Percentiles rank a stretch among this genome's conserved stretches.
Evolutionary conservation across 2,329 filamentous ascomycete genomes (phyloP).

Genomic region (Aspergillus fijiensis): DNA sequence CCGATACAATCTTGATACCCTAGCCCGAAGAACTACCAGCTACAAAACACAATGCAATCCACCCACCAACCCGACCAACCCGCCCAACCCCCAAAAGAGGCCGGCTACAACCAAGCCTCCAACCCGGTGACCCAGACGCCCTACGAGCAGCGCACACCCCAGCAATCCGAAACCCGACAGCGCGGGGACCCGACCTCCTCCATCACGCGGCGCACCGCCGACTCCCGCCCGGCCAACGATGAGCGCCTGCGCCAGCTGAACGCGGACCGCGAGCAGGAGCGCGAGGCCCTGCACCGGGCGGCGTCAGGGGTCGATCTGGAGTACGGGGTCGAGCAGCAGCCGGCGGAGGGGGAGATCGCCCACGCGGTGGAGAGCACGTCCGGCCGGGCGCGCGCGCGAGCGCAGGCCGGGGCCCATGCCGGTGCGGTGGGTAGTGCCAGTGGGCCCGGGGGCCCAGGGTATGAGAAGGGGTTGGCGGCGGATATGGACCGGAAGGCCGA

Average conservation of each 20-base stretch:
- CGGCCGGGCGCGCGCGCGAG: conserved; percentile 19
- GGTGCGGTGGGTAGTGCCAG: conserved; percentile 33
- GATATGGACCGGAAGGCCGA: conserved; percentile 36
- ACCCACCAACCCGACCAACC: conserved; percentile 17
- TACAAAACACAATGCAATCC: conserved; percentile 22
- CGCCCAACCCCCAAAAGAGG: conserved; percentile 37
- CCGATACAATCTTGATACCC: no score
- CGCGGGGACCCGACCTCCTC: conserved; percentile 26
- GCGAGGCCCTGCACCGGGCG: conserved; percentile 17
- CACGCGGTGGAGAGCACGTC: conserved; percentile 29
- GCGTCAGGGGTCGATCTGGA: conserved; percentile 31
- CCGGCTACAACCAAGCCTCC: conserved; percentile 31
- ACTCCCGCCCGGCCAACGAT: conserved; percentile 32
- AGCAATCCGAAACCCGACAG: conserved; percentile 8
- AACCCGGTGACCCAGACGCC: conserved; percentile 37
- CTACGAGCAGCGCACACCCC: conserved; percentile 23
- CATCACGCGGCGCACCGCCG: conserved; percentile 27
- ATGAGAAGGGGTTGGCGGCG: conserved; percentile 34
- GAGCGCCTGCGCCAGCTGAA: conserved; percentile 22
- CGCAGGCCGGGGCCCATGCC: conserved; percentile 37
- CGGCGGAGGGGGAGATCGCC: conserved; percentile 37
- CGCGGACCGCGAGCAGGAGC: conserved; percentile 18
- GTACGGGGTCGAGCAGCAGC: conserved; percentile 40
- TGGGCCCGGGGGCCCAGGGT: conserved; percentile 31
- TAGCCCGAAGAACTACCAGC: background rate